phyloP scores from a whole-genome alignment of 805 yeast species.

The Candida jianshihensis region DNA sequence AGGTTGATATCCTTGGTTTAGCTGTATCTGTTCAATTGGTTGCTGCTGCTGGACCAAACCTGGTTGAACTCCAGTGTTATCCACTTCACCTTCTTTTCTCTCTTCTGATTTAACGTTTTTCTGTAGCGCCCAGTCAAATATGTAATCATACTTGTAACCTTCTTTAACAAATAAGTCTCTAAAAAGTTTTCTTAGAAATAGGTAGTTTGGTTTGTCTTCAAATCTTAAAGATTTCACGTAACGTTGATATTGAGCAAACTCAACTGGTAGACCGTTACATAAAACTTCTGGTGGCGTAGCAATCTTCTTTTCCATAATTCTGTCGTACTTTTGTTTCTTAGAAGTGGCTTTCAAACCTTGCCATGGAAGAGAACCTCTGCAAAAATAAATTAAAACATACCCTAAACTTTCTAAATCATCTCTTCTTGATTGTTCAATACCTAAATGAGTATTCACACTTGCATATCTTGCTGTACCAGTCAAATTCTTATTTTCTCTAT shows the following conservation, averaged over 20 bases:
- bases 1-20: constrained; percentile 8
- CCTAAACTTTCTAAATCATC: constrained; percentile 95
- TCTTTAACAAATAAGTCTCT: constrained; percentile 85
- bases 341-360: constrained; percentile 97
- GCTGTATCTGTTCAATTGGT: constrained; percentile 17
- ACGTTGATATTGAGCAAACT: constrained; percentile 77
- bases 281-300: constrained; percentile 79
- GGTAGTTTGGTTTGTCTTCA: constrained; percentile 95
- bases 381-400: constrained; percentile 87
- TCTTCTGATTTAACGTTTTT: constrained; percentile 42
- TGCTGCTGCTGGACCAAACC: constrained; percentile 6
- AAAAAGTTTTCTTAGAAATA: constrained; percentile 78
- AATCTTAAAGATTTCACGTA: constrained; percentile 87
- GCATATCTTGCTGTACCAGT: constrained; percentile 99
- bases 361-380: constrained; percentile 97
- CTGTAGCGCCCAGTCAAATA: constrained; percentile 94
- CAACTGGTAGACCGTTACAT: constrained; percentile 88
- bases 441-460: constrained; percentile 89
- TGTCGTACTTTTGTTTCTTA: constrained; percentile 93
- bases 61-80: constrained; percentile 1
- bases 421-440: constrained; percentile 93
- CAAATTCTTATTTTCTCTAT: constrained; percentile 90
- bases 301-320: constrained; percentile 92
- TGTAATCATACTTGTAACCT: constrained; percentile 86
- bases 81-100: constrained; percentile 11